phyloP scores from a whole-genome alignment of 805 yeast genomes.

The Candida rishiriensis region DNA sequence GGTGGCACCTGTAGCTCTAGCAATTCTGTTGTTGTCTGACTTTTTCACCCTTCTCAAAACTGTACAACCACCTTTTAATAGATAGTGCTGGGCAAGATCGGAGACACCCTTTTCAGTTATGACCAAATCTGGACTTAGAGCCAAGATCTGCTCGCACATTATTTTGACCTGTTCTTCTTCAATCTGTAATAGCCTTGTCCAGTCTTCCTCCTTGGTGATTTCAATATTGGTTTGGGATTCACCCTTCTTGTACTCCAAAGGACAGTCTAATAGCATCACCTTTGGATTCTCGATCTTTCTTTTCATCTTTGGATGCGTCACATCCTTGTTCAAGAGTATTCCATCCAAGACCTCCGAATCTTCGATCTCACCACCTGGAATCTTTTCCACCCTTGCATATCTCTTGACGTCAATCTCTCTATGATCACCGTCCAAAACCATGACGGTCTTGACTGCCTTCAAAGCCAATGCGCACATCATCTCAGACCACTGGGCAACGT shows the following conservation, averaged over 20 bases:
- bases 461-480: constrained; percentile 88
- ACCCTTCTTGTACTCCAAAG: constrained; percentile 97
- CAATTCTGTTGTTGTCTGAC: constrained; percentile 92
- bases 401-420: constrained; percentile 91
- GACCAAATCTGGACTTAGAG: constrained; percentile 87
- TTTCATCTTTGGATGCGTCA: constrained; percentile 98
- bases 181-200: constrained; percentile 91
- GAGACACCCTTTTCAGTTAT: constrained; percentile 98
- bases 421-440: constrained; percentile 53
- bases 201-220: constrained; percentile 92
- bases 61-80: constrained; percentile 88
- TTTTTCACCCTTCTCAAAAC: constrained; percentile 93
- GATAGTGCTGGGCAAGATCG: constrained; percentile 94
- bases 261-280: constrained; percentile 87
- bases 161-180: constrained; percentile 95
- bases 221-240: constrained; percentile 98
- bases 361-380: constrained; percentile 96
- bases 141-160: constrained; percentile 79
- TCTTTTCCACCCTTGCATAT: constrained; percentile 89
- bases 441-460: constrained; percentile 81
- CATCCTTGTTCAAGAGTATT: constrained; percentile 89
- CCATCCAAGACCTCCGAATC: constrained; percentile 89
- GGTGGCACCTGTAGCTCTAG: constrained; percentile 97
- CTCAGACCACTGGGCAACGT: constrained; percentile 84
- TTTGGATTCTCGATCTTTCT: constrained; percentile 86